Evolutionary conservation across 768 basidiomycete genomes (phyloP).

Genomic region (Russula lepida): DNA sequence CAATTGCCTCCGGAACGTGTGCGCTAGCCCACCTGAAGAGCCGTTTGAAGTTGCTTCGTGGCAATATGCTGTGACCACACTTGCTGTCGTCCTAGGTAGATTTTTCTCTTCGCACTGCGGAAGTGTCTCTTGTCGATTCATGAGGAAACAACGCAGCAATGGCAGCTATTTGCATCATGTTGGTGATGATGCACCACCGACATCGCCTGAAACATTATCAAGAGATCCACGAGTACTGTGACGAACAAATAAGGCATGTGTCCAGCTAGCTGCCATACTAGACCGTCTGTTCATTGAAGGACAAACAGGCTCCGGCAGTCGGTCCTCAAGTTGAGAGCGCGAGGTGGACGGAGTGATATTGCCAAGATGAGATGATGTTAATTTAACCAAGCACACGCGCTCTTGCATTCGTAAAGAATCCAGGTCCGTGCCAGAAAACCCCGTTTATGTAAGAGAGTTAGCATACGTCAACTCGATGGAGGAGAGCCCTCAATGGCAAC

Average conservation of each 20-base stretch:
- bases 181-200: constrained; percentile 19
- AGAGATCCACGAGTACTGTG: constrained; percentile 19
- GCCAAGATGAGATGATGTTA: not conserved
- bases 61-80: constrained; percentile 20
- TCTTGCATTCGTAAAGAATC: not conserved
- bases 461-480: not conserved
- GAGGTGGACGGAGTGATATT: not conserved
- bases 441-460: not conserved
- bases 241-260: constrained; percentile 19
- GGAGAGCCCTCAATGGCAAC: constrained; percentile 40
- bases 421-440: not conserved
- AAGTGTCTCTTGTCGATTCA: not conserved
- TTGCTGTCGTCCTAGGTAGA: constrained; percentile 19
- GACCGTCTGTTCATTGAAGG: not conserved
- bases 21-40: constrained; percentile 19
- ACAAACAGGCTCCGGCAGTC: constrained; percentile 14
- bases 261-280: not conserved
- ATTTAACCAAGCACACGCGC: not conserved
- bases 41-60: constrained; percentile 19
- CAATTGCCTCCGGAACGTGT: constrained; percentile 16
- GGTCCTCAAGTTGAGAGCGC: not conserved
- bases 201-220: constrained; percentile 18
- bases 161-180: constrained; percentile 19
- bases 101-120: not conserved
- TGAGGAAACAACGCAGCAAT: constrained; percentile 12